Conservation (phyloP, 2,329 filamentous ascomycete genomes). For the Mollisiaceae sp. region DNA sequence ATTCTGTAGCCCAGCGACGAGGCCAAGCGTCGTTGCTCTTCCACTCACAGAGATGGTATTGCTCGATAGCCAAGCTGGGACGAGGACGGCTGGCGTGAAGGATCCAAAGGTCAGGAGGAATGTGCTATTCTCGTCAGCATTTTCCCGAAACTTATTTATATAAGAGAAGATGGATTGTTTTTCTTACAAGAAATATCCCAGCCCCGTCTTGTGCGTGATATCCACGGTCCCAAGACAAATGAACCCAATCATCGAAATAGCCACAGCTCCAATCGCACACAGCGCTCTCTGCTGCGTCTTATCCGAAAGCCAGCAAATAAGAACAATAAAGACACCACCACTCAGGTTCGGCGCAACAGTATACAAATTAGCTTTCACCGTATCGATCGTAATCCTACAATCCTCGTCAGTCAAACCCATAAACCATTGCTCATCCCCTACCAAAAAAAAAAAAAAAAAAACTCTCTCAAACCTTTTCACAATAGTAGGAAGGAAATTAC, state of each 20-base stretch:
- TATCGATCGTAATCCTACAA: conserved; percentile 21
- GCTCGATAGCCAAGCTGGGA: conserved; percentile 23
- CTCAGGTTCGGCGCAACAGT: conserved; percentile 79
- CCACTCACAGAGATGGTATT: conserved; percentile 15
- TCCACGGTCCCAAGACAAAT: conserved; percentile 75
- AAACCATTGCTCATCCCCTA: too few relatives aligned
- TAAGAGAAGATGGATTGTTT: conserved; percentile 47
- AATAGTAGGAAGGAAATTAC: conserved; percentile 19
- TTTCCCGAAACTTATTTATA: conserved; percentile 41
- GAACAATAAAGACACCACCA: conserved; percentile 71
- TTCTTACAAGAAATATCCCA: conserved; percentile 41
- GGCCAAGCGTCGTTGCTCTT: conserved; percentile 20
- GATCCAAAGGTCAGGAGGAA: conserved; percentile 24
- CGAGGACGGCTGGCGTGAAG: conserved; percentile 24
- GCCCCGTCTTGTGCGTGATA: conserved; percentile 66
- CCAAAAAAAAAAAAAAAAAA: too few relatives aligned
- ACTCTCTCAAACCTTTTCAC: conserved; percentile 7
- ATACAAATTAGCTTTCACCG: conserved; percentile 71
- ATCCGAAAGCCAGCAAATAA: conserved; percentile 73
- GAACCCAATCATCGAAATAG: conserved; percentile 75
- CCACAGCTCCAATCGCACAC: conserved; percentile 73
- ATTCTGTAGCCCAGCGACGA: conserved; percentile 45
- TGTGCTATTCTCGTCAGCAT: conserved; percentile 44
- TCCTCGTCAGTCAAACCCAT: background rate
- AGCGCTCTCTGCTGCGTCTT: conserved; percentile 51